Conservation (phyloP, 106 monocot species). For the Xerophyta viscosa region DNA sequence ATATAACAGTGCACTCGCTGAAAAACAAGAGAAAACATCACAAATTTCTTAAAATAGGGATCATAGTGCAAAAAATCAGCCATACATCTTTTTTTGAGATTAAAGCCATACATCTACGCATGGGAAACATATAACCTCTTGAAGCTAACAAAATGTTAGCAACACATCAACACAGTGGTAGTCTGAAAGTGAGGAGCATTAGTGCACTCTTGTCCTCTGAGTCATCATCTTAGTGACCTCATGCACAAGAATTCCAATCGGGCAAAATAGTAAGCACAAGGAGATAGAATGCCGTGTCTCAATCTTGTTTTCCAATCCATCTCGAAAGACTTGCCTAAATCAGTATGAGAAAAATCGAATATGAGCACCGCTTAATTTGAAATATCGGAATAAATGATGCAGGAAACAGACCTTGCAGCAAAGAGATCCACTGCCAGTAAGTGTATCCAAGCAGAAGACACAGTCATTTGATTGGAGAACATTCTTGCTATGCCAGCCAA, state of each 20-base stretch:
- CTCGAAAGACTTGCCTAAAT: conserved; percentile 82
- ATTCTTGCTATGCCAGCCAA: conserved; percentile 51
- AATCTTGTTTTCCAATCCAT: conserved; percentile 65
- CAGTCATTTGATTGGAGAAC: conserved; percentile 55
- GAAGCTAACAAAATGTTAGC: no score
- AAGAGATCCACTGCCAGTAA: conserved; percentile 67
- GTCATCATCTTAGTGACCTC: conserved; percentile 61
- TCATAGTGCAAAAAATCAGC: no score
- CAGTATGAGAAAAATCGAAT: not conserved
- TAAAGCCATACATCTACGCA: no score
- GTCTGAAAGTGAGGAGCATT: no score
- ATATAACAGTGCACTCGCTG: no score
- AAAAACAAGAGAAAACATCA: no score
- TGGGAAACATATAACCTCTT: no score
- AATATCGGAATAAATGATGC: no score
- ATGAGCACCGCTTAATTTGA: not conserved
- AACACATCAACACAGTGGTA: no score
- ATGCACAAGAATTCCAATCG: conserved; percentile 71
- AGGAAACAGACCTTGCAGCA: conserved; percentile 49
- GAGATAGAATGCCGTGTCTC: conserved; percentile 89
- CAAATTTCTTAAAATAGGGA: no score
- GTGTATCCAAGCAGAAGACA: conserved; percentile 74
- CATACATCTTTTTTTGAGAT: no score
- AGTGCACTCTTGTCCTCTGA: conserved; percentile 1
- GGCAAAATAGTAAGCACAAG: conserved; percentile 85